These are phyloP conservation scores for Paecilomyces fulvus DNA, from an alignment of 2,329 filamentous ascomycete species.

Conservation along the genomic window DNA sequence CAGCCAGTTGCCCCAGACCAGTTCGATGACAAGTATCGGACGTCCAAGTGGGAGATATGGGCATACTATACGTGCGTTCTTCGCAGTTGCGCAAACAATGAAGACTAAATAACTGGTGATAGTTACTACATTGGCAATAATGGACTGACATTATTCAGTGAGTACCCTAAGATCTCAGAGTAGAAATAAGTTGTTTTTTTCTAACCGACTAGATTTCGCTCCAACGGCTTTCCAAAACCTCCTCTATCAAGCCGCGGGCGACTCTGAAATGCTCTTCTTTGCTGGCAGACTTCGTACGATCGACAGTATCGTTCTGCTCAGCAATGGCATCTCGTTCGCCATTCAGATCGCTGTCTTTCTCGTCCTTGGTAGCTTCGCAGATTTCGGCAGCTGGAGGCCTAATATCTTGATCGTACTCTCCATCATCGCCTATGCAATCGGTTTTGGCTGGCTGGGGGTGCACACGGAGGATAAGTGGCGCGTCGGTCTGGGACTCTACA, in stretches of 20 bases:
- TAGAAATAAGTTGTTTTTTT: slow-evolving; percentile 5
- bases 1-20: slow-evolving; percentile 45
- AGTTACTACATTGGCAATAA: slow-evolving; percentile 61
- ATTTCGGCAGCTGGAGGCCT: slow-evolving; percentile 58
- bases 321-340: slow-evolving; percentile 61
- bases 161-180: slow-evolving; percentile 2
- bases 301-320: slow-evolving; percentile 56
- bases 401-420: slow-evolving; percentile 56
- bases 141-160: slow-evolving; percentile 51
- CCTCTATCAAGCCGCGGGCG: slow-evolving; percentile 51
- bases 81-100: slow-evolving; percentile 1
- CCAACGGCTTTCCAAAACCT: slow-evolving; percentile 59
- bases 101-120: slow-evolving; percentile 15
- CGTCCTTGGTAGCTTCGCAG: slow-evolving; percentile 42
- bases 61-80: slow-evolving; percentile 43
- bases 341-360: slow-evolving; percentile 51
- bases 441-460: slow-evolving; percentile 60
- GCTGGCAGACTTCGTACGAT: slow-evolving; percentile 51
- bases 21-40: slow-evolving; percentile 46
- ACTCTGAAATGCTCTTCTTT: slow-evolving; percentile 46
- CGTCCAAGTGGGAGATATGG: slow-evolving; percentile 48
- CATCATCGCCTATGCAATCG: slow-evolving; percentile 53
- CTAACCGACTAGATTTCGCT: slow-evolving; percentile 41
- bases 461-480: slow-evolving; percentile 54
- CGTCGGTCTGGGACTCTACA: slow-evolving; percentile 53